Evolutionary conservation across 208 protist species (phyloP).

Genomic region (Trypanosoma congolense): DNA sequence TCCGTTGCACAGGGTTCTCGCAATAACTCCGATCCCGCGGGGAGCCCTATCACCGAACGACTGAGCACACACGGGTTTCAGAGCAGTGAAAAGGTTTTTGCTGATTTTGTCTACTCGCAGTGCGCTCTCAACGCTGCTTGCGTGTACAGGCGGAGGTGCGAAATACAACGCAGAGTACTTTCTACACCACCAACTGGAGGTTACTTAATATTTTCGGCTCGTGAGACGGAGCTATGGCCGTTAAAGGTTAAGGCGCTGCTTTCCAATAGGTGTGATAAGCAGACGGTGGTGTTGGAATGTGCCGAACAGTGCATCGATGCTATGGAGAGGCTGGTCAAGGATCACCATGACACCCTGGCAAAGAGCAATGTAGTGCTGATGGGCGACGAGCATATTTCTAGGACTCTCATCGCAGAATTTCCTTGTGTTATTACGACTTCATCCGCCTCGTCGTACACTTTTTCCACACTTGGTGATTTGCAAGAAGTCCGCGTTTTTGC

Average conservation of each 20-base stretch:
- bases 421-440: slow-evolving; percentile 50
- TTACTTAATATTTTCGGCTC: slow-evolving; percentile 29
- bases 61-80: background rate
- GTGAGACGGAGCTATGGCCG: slow-evolving; percentile 26
- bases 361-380: slow-evolving; percentile 41
- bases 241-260: slow-evolving; percentile 24
- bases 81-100: slow-evolving; percentile 7
- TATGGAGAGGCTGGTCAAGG: slow-evolving; percentile 38
- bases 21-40: background rate
- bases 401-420: slow-evolving; percentile 21
- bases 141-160: slow-evolving; percentile 1
- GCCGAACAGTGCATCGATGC: slow-evolving; percentile 27
- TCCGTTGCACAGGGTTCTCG: slow-evolving; percentile 1
- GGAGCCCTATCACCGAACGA: background rate
- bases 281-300: slow-evolving; percentile 54
- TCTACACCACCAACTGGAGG: slow-evolving; percentile 18
- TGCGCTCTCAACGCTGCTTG: slow-evolving; percentile 15
- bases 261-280: slow-evolving; percentile 12
- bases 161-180: slow-evolving; percentile 20
- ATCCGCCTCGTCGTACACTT: slow-evolving; percentile 28
- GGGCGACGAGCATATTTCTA: slow-evolving; percentile 35
- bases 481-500: slow-evolving; percentile 67
- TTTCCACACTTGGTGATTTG: slow-evolving; percentile 24
- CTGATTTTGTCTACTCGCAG: slow-evolving; percentile 3
- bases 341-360: slow-evolving; percentile 19